A percentile compares a stretch with the other conserved stretches of the same genome.
Evolutionary conservation across 2,329 filamentous ascomycete species (phyloP).

Genomic region (Incumbomyces delicatus): DNA sequence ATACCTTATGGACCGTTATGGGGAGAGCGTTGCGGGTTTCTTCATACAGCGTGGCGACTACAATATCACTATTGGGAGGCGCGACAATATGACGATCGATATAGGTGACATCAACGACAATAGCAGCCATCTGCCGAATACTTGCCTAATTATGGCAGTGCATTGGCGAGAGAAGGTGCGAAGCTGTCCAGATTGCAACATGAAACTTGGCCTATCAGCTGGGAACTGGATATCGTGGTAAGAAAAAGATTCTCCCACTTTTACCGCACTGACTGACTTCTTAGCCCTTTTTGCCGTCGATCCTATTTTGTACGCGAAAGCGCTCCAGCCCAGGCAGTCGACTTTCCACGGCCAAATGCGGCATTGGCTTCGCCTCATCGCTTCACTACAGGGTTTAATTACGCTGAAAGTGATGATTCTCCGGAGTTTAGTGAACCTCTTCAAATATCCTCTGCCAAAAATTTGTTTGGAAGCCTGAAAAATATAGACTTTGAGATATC

Average conservation of each 20-base stretch:
- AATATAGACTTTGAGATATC: not conserved
- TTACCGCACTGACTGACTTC: not conserved
- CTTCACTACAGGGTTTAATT: not conserved
- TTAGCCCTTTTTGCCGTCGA: not conserved
- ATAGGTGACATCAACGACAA: not conserved
- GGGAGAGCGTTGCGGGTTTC: not conserved
- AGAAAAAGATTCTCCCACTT: not conserved
- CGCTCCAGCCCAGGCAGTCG: not conserved
- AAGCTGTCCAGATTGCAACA: not conserved
- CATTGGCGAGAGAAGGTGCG: not conserved
- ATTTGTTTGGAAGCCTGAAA: not conserved
- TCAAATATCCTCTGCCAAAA: not conserved
- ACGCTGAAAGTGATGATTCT: not conserved
- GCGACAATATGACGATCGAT: not conserved
- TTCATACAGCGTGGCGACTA: not conserved
- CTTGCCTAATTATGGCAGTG: not conserved
- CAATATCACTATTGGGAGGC: not conserved
- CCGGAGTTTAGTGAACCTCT: not conserved
- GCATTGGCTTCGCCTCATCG: not conserved
- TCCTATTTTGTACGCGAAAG: not conserved
- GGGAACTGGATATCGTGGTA: not conserved
- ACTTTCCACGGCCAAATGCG: not conserved
- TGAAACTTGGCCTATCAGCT: not conserved
- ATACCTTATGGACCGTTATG: not conserved
- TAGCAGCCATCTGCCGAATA: not conserved